Percentiles rank a stretch among this genome's conserved stretches.
Evolutionary conservation across 306 rosid genomes (phyloP).

Genomic region (Acacia melanoxylon): DNA sequence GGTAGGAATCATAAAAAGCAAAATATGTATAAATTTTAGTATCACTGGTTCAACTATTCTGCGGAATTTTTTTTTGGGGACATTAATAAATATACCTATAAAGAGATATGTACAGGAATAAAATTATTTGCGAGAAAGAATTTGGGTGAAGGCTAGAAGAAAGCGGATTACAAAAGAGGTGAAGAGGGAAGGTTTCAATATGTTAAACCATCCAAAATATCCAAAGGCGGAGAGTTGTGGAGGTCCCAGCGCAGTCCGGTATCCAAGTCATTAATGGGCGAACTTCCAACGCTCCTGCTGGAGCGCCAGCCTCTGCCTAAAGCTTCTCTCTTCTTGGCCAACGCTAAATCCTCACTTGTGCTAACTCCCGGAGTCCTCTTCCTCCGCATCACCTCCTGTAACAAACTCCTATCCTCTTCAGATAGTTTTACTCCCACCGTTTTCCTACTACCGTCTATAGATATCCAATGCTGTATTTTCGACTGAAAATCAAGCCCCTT

Average conservation of each 20-base stretch:
- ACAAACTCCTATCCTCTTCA: slow-evolving; percentile 51
- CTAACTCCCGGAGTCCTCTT: slow-evolving; percentile 52
- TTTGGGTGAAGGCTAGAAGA: background rate
- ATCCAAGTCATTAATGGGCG: slow-evolving; percentile 47
- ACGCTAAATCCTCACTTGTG: slow-evolving; percentile 61
- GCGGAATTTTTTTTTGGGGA: background rate
- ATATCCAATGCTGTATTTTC: slow-evolving; percentile 52
- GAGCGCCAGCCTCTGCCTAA: slow-evolving; percentile 22
- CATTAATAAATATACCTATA: background rate
- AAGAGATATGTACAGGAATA: slow-evolving; percentile 25
- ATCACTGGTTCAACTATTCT: slow-evolving; percentile 11
- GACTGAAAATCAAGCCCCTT: slow-evolving; percentile 59
- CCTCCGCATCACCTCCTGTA: slow-evolving; percentile 58
- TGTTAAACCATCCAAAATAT: slow-evolving; percentile 63
- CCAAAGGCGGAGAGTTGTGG: slow-evolving; percentile 40
- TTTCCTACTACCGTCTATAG: slow-evolving; percentile 33
- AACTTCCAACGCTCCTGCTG: slow-evolving; percentile 64
- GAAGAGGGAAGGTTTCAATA: slow-evolving; percentile 13
- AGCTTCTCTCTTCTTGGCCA: slow-evolving; percentile 36
- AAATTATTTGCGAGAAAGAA: background rate
- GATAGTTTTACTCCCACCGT: slow-evolving; percentile 43
- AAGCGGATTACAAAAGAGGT: background rate
- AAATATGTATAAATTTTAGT: background rate
- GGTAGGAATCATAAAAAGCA: background rate
- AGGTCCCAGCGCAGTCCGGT: slow-evolving; percentile 24